A percentile compares a stretch with the other conserved stretches of the same genome.
phyloP scores from a whole-genome alignment of 345 rosid genomes.

The Raphanus raphanistrum region DNA sequence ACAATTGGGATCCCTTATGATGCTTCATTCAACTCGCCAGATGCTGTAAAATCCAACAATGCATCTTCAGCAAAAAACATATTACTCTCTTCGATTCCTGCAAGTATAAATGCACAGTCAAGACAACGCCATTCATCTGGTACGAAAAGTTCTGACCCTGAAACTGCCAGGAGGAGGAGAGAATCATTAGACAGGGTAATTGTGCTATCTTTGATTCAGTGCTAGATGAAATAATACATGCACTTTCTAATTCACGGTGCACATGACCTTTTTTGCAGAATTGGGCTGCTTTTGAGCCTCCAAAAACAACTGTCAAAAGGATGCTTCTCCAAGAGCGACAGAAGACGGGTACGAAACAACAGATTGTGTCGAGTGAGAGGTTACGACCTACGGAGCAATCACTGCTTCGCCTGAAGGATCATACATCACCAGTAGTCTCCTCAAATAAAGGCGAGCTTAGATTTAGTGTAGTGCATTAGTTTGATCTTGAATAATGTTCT shows the following conservation, averaged over 20 bases:
- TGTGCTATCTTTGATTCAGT: constrained; percentile 3
- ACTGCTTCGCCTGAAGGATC: constrained; percentile 45
- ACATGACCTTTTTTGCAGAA: constrained; percentile 53
- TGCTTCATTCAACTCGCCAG: constrained; percentile 76
- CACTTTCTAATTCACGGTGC: not conserved
- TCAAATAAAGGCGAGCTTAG: constrained; percentile 55
- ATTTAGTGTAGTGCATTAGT: constrained; percentile 17
- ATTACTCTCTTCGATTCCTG: constrained; percentile 55
- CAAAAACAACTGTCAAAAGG: constrained; percentile 91
- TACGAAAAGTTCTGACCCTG: constrained; percentile 62
- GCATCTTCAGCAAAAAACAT: constrained; percentile 46
- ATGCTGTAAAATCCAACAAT: constrained; percentile 45
- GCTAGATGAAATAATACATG: not conserved
- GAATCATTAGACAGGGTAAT: constrained; percentile 84
- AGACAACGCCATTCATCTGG: constrained; percentile 60
- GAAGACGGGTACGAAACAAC: constrained; percentile 46
- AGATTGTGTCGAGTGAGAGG: constrained; percentile 43
- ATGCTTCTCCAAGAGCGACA: constrained; percentile 63
- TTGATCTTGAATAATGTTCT: constrained; percentile 5
- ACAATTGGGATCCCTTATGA: constrained; percentile 84
- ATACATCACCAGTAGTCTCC: constrained; percentile 46
- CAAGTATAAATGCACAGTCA: constrained; percentile 57
- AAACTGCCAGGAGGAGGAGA: constrained; percentile 83
- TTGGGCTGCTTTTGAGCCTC: constrained; percentile 85
- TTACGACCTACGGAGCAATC: constrained; percentile 40